A percentile compares a stretch with the other conserved stretches of the same genome.
These are phyloP conservation scores for Clathrus columnatus DNA, from an alignment of 768 basidiomycete genomes.

Conservation along the genomic window DNA sequence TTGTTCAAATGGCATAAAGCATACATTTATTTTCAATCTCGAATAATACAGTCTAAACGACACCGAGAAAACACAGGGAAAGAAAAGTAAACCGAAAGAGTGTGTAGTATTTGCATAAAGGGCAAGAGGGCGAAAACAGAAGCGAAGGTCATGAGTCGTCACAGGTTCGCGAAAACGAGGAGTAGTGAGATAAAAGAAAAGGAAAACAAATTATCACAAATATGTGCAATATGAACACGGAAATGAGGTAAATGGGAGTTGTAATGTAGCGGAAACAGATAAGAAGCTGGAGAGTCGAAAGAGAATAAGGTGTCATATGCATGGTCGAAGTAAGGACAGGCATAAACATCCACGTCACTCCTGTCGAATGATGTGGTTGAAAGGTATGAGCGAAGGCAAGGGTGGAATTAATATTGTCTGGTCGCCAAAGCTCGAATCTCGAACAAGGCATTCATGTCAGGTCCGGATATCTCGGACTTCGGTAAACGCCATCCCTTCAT, in stretches of 20 bases:
- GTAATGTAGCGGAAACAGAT: background rate
- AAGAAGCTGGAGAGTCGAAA: background rate
- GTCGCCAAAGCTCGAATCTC: conserved; percentile 82
- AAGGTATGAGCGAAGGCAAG: conserved; percentile 1
- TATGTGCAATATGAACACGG: conserved; percentile 7
- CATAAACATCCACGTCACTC: background rate
- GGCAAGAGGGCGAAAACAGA: background rate
- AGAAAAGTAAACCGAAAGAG: conserved; percentile 3
- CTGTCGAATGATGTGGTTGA: background rate
- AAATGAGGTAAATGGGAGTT: background rate
- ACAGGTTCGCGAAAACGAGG: no score
- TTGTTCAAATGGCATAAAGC: background rate
- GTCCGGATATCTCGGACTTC: conserved; percentile 22
- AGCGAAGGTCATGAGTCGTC: conserved; percentile 2
- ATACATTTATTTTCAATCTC: conserved; percentile 7
- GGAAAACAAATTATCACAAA: background rate
- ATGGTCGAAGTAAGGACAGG: background rate
- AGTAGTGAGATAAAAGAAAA: no score
- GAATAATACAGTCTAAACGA: conserved; percentile 9
- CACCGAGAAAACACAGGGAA: background rate
- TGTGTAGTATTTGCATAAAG: background rate
- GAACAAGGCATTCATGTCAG: conserved; percentile 59
- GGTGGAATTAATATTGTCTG: conserved; percentile 55
- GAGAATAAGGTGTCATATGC: background rate
- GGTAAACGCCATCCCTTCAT: conserved; percentile 67